Evolutionary conservation across 768 basidiomycete species (phyloP), one percentile per base, ranked within the genome.

Genomic region (Suillus weaverae): DNA sequence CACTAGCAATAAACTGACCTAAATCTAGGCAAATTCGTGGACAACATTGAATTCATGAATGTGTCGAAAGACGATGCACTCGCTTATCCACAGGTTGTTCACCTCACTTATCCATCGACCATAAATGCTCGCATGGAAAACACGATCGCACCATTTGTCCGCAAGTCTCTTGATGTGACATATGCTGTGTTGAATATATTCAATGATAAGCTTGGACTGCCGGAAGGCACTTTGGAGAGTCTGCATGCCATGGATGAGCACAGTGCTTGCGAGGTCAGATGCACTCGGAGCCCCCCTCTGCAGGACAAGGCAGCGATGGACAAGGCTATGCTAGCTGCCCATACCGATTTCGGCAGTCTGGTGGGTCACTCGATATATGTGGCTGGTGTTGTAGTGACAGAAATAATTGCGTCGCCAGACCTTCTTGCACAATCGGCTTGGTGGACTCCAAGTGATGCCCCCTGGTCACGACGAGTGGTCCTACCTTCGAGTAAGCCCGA

Each of bases 281-380:
- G 84, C 13, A 86, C 85, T 66, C 84, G 75, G 69, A 84, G 79
- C 36, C 83, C 85, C 1, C 81, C 80, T 1, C 76, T 71, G 62
- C 73, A 75, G 4, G 68, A 67, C 0, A 72, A 74, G 20, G 38
- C 54, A 4, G 14, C 65, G 9, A 72, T 72, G 8, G 75, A 80
- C 7, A 80, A 74, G 54, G 76, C 80, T n/a, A 78, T 79, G 0
- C 71, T 89, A n/a, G 88, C 88, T 22, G 84, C 85, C 2, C 90
- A 91, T 71, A 89, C 89, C 3, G 89, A 90, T 73, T 90, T 90
- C 67, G 88, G 89, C n/a, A 86, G 86, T n/a, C 71, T 90, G 63
- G 88, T 88, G 68, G 70, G 83, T 50, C 10, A 14, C 54, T 35
- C n/a, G 62, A 26, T n/a, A 63, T 5, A 33, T 61, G 44, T 2